Evolutionary conservation across 257 asterid species (phyloP), one percentile per base, ranked within the genome.

Genomic region (Agastache rugosa): DNA sequence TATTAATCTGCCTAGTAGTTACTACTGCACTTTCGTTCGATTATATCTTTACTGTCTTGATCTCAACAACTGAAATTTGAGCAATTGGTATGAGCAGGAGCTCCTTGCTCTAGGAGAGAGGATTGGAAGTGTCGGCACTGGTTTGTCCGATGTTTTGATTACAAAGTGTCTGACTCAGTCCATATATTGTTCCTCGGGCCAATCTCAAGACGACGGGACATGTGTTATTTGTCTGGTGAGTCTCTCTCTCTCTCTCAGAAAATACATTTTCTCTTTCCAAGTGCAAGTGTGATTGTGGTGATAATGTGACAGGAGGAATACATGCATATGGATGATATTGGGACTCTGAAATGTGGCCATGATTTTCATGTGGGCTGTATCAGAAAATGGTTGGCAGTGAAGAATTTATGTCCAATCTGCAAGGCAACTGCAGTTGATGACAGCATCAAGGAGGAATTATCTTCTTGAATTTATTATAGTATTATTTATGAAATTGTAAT

Each of bases 21-120:
- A 37, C 23, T 44, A 19, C 59, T 51, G 10, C 70, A 20, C 27
- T 10, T 59, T 19, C 6, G 25, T 61, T 35, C 20, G 4, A 45
- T 56, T 23, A 10, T 39, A 7, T 44, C 3, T 5, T 25, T 50
- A 23, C 16, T 44, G 1, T 45, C 10, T 31, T 23, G 39, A 41
- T 35, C 1, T 5, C 41, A 37, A 67, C 48, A 20, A 62, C 75
- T 73, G 35, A 67, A 73, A 55, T 47, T 61, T 5, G 19, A 60
- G 45, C 55, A 19, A 44, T 53, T 66, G 74, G 20, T 73, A 27
- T 80, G 73, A 53, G 16, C 86, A 91, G 96, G 97, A 91, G 17
- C 97, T 91, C 69, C 91, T 89, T 56, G 97, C 90, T 15, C 90
- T 91, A 8, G 97, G 93, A 34, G 96, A 91, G 73, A 85, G 94